Base-by-base conservation (phyloP, 257 asterid species). In the Handroanthus guayacan region DNA sequence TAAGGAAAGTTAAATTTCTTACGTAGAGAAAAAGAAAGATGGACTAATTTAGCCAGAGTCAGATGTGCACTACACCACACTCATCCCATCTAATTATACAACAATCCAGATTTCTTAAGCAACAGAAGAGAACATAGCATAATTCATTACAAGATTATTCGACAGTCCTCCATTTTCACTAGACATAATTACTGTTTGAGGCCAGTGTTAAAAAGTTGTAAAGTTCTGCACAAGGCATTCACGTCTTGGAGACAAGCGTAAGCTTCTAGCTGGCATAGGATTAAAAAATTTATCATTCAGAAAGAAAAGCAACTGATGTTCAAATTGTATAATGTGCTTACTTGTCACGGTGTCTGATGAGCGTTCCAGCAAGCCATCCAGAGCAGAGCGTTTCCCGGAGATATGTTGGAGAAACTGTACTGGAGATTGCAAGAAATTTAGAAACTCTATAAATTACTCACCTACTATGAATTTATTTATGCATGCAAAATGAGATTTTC, bases 361-460 rank as follows among this genome's bases (percentile, higher is more conserved):
- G 87, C 8, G 89, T 90, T 78, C 87, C 84, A 67, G 96, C 84
- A 73, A 93, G 98, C 97, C 98, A 93, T 81, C 98, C 98, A 20
- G 97, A 89, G 80, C 91, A 86, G 69, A 93, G 97, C 77, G 98
- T 93, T 84, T 93, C 97, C 83, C 87, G 84, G 80, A 87, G 92
- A 81, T 93, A 93, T 54, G 98, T 93, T 12, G 97, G 95, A 78
- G 98, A 93, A 85, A 93, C 97, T 66, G 98, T 87, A 72, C 97
- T 88, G 96, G 76, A 86, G 78, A 79, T 82, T 74, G 78, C 75
- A 82, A 80, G 68, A 80, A 78, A 55, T 71, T 78, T 50, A 78
- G 84, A 81, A 76, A 77, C 60, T 62, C 63, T 67, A 62, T 54
- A 44, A 78, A 50, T 54, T 62, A 25, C 31, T 48, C 25, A 6